phyloP scores from a whole-genome alignment of 179 eudicot species.

The Actinidia arguta region DNA sequence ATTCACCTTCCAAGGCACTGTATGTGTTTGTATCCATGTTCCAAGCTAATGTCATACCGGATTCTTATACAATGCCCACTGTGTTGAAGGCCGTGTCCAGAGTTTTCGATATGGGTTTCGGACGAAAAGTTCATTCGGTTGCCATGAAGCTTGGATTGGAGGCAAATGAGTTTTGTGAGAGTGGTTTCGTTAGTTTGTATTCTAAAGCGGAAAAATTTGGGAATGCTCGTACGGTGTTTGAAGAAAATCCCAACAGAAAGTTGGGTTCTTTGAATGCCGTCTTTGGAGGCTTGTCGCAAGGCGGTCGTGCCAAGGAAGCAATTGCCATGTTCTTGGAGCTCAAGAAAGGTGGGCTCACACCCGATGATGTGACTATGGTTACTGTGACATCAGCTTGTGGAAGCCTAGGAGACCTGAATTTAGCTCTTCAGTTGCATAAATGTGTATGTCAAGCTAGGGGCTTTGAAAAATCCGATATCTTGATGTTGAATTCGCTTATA shows the following conservation, averaged over 20 bases:
- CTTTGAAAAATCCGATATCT: slow-evolving; percentile 42
- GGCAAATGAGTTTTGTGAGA: slow-evolving; percentile 58
- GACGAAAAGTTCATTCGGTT: slow-evolving; percentile 57
- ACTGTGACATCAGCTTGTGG: slow-evolving; percentile 74
- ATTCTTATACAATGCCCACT: slow-evolving; percentile 68
- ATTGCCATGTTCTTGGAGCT: slow-evolving; percentile 60
- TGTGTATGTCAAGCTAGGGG: slow-evolving; percentile 58
- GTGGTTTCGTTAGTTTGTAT: slow-evolving; percentile 71
- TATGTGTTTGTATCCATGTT: slow-evolving; percentile 51
- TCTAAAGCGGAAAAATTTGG: slow-evolving; percentile 54
- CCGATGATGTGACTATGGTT: slow-evolving; percentile 78
- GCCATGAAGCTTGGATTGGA: slow-evolving; percentile 57
- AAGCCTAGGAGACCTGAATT: slow-evolving; percentile 62
- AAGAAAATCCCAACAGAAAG: slow-evolving; percentile 63
- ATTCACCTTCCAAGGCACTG: slow-evolving; percentile 48
- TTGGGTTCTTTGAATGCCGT: slow-evolving; percentile 92
- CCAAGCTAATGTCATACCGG: slow-evolving; percentile 50
- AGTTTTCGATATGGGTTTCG: slow-evolving; percentile 30
- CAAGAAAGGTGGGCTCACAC: slow-evolving; percentile 54
- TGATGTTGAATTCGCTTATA: slow-evolving; percentile 75
- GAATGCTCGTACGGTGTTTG: slow-evolving; percentile 70
- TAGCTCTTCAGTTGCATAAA: slow-evolving; percentile 73
- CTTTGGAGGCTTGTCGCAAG: slow-evolving; percentile 67
- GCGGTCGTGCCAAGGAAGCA: slow-evolving; percentile 57
- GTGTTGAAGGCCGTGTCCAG: slow-evolving; percentile 62